phyloP scores from a whole-genome alignment of 441 rosid species.

The Populus hybrid region DNA sequence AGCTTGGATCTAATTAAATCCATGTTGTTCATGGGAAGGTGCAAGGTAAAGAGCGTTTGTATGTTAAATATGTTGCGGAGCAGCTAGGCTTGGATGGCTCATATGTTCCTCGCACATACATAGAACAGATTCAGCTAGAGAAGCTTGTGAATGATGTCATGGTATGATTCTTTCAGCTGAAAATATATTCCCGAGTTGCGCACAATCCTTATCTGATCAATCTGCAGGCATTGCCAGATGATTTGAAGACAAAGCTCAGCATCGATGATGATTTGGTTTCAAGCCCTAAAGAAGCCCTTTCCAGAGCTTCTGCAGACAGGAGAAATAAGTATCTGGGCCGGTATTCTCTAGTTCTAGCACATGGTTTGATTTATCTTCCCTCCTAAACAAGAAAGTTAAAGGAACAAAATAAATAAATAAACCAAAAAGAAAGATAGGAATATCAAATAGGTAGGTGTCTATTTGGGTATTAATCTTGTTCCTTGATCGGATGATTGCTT shows the following conservation, averaged over 20 bases:
- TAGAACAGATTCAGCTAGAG: slow-evolving; percentile 97
- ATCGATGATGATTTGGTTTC: slow-evolving; percentile 80
- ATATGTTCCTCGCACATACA: slow-evolving; percentile 90
- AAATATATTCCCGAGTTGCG: slow-evolving; percentile 15
- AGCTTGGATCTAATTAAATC: slow-evolving; percentile 14
- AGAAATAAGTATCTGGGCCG: slow-evolving; percentile 86
- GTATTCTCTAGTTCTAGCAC: slow-evolving; percentile 33
- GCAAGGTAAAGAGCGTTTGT: slow-evolving; percentile 88
- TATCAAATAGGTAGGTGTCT: background rate
- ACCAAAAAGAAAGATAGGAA: background rate
- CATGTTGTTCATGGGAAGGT: slow-evolving; percentile 47
- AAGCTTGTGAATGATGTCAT: slow-evolving; percentile 95
- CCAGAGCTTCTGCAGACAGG: slow-evolving; percentile 95
- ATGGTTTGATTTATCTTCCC: background rate
- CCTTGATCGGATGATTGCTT: background rate
- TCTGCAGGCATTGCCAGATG: slow-evolving; percentile 92
- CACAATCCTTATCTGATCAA: slow-evolving; percentile 34
- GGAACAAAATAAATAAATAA: background rate
- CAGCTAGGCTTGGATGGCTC: slow-evolving; percentile 89
- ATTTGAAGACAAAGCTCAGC: slow-evolving; percentile 86
- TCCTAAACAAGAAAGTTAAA: background rate
- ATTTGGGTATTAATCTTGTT: background rate
- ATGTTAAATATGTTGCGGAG: slow-evolving; percentile 64
- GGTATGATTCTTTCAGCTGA: slow-evolving; percentile 50
- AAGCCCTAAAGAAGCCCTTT: slow-evolving; percentile 97